These are phyloP conservation scores for Suillus cothurnatus DNA, from an alignment of 768 basidiomycete genomes.

Conservation along the genomic window DNA sequence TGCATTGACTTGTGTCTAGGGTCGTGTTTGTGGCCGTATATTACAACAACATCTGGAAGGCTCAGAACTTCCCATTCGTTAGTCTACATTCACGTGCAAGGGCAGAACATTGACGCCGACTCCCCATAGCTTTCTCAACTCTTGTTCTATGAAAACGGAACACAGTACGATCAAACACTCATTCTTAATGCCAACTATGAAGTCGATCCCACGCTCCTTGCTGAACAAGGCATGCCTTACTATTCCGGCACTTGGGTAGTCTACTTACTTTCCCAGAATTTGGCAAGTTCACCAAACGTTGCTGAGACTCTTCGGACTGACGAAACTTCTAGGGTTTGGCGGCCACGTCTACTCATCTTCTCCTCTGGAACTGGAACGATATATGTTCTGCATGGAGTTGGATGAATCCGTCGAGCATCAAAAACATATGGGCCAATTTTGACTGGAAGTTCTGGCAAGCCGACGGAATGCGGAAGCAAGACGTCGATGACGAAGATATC, in stretches of 20 bases:
- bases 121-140: conserved; percentile 36
- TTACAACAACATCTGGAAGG: conserved; percentile 51
- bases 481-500: conserved; percentile 30
- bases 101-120: neutral
- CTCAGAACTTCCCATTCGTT: conserved; percentile 56
- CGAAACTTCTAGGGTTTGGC: conserved; percentile 37
- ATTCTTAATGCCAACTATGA: conserved; percentile 45
- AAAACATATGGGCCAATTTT: conserved; percentile 36
- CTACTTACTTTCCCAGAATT: conserved; percentile 45
- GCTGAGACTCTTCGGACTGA: neutral
- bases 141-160: conserved; percentile 49
- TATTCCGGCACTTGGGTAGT: conserved; percentile 51
- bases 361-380: conserved; percentile 49
- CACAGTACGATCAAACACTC: conserved; percentile 47
- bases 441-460: conserved; percentile 47
- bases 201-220: conserved; percentile 43
- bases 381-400: conserved; percentile 43
- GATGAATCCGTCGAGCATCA: conserved; percentile 38
- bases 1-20: conserved; percentile 11
- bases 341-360: conserved; percentile 49
- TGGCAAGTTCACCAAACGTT: conserved; percentile 16
- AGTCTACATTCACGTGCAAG: conserved; percentile 21
- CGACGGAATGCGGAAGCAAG: conserved; percentile 38
- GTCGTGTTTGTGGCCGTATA: conserved; percentile 29
- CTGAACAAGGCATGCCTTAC: conserved; percentile 39